Evolutionary conservation across 1,284 basidiomycete genomes (phyloP).

Genomic region (Stereum hirsutum): DNA sequence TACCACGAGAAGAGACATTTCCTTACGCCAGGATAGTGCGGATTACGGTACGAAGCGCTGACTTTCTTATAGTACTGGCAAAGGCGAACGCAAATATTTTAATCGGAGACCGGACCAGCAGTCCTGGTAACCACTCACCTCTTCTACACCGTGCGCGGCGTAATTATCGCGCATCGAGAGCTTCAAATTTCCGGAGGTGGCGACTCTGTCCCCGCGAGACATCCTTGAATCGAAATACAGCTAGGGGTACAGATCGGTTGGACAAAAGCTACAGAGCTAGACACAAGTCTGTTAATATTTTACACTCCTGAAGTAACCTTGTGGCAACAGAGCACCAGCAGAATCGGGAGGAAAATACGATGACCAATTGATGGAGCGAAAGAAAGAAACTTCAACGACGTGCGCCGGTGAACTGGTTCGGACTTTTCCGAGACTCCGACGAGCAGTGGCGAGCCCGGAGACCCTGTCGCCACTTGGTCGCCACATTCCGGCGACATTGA

Average conservation of each 20-base stretch:
- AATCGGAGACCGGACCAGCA: background rate
- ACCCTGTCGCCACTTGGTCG: too few relatives aligned
- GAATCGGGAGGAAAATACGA: background rate
- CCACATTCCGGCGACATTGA: too few relatives aligned
- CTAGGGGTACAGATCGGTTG: too few relatives aligned
- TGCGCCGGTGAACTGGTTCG: too few relatives aligned
- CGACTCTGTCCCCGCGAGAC: conserved; percentile 31
- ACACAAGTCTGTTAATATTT: too few relatives aligned
- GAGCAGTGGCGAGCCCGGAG: too few relatives aligned
- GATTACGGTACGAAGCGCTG: conserved; percentile 59
- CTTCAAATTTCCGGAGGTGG: conserved; percentile 38
- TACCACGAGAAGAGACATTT: conserved; percentile 46
- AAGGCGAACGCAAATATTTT: background rate
- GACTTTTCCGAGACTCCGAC: too few relatives aligned
- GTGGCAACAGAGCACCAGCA: too few relatives aligned
- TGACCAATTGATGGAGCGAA: background rate
- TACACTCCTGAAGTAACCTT: too few relatives aligned
- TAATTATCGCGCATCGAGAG: conserved; percentile 67
- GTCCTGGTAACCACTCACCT: conserved; percentile 27
- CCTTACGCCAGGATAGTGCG: conserved; percentile 61
- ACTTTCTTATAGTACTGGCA: conserved; percentile 41
- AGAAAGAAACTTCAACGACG: too few relatives aligned
- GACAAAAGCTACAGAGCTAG: too few relatives aligned
- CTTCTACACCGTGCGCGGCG: conserved; percentile 52
- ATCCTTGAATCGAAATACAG: conserved; percentile 3